Percentiles rank a stretch among this genome's conserved stretches.
phyloP scores from a whole-genome alignment of 768 basidiomycete genomes.

The Scleroderma citrinum region DNA sequence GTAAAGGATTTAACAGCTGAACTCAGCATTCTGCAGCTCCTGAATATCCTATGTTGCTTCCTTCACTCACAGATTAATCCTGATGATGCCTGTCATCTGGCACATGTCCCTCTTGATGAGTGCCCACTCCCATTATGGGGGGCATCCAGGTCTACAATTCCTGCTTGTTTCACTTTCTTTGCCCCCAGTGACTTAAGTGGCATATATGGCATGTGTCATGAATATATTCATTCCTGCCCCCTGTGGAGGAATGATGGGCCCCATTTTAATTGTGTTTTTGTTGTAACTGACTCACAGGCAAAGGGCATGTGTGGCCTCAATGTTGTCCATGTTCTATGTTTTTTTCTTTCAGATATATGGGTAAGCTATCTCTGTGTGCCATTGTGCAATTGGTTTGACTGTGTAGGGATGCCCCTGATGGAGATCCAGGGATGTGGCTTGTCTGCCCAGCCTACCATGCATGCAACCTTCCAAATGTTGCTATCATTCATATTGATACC shows the following conservation, averaged over 20 bases:
- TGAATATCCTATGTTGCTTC: not conserved
- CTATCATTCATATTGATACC: too few species aligned
- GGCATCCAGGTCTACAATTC: conserved; percentile 12
- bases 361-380: conserved; percentile 15
- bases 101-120: conserved; percentile 9
- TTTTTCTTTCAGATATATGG: conserved; percentile 16
- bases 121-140: conserved; percentile 4
- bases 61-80: conserved; percentile 7
- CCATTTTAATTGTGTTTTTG: conserved; percentile 18
- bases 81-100: conserved; percentile 2
- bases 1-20: not conserved
- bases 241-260: conserved; percentile 14
- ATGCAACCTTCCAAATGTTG: too few species aligned
- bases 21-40: not conserved
- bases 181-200: conserved; percentile 26
- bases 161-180: conserved; percentile 16
- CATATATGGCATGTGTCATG: conserved; percentile 19
- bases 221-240: conserved; percentile 17
- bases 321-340: conserved; percentile 16
- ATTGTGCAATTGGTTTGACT: conserved; percentile 18
- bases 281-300: conserved; percentile 5
- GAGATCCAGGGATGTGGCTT: not conserved
- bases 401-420: conserved; percentile 12
- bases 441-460: too few species aligned
- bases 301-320: conserved; percentile 14